Base-by-base conservation (phyloP, 192 early-diverging fungal species). In the Coemansia sp. region DNA sequence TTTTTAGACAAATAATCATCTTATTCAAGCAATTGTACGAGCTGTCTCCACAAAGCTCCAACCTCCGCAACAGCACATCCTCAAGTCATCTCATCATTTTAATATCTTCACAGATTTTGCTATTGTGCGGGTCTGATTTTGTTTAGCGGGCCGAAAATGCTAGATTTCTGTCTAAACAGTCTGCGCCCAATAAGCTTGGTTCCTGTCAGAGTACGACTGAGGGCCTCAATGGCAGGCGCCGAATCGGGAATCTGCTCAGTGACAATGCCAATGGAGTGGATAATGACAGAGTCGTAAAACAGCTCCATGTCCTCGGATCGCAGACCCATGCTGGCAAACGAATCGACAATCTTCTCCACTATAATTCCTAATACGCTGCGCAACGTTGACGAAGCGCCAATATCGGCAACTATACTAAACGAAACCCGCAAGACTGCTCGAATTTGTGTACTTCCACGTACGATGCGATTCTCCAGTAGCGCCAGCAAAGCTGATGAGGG, bases 291-390 rank as follows among this genome's bases (percentile, higher is more conserved):
- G 34, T 73, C 66, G 49, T 73, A 73, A 20, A 73, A 68, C 16
- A 73, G 49, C 49, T 63, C 72, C 72, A 73, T 73, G 40, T 68
- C 72, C 31, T 73, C 72, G 10, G 72, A 73, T 13, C 72, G 43
- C 22, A 73, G 49, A 1, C 72, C 72, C 44, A 73, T 39, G 49
- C 65, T 68, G 18, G 64, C 72, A 68, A 73, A 73, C 1, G 72
- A 41, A 33, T 73, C 72, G 15, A 73, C 72, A 33, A 73, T 43
- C 61, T 73, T 73, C 29, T 73, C 72, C 15, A 73, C 72, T 11
- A 73, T 68, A 13, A 63, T 67, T 3, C 72, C 72, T 9, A 73
- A 33, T 9, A 68, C 72, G 27, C 53, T 58, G 38, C 72, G 72
- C 60, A 68, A 43, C 0, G 72, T 73, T 39, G 72, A 73, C 8